phyloP scores from a whole-genome alignment of 345 rosid species.

The Salix udensis region DNA sequence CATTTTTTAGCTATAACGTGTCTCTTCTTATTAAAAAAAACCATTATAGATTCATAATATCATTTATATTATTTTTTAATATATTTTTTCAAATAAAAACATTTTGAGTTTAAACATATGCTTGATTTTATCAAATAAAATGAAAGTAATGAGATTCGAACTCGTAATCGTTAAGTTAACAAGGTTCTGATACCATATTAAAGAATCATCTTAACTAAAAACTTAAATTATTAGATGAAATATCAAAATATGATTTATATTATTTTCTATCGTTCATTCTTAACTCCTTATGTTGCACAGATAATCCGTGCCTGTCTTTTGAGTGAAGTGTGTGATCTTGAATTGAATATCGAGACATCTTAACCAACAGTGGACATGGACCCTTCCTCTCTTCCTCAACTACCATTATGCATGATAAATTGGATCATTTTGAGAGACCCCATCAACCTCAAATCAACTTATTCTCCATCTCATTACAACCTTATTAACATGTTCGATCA shows the following conservation, averaged over 20 bases:
- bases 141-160: too few species aligned
- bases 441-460: neutral
- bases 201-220: too few species aligned
- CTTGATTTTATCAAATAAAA: too few species aligned
- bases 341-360: neutral
- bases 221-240: too few species aligned
- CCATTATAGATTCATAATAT: too few species aligned
- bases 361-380: constrained; percentile 8
- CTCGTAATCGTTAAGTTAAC: rapidly evolving
- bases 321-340: neutral
- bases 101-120: too few species aligned
- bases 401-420: neutral
- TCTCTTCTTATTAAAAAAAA: neutral
- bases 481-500: neutral
- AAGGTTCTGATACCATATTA: rapidly evolving
- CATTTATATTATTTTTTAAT: too few species aligned
- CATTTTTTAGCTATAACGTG: neutral
- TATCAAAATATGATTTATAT: too few species aligned
- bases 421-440: neutral
- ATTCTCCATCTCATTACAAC: neutral
- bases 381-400: constrained; percentile 7
- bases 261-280: too few species aligned
- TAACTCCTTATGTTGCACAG: too few species aligned
- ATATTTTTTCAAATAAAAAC: too few species aligned
- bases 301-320: neutral